Evolutionary conservation across 129 eudicot species (phyloP), one percentile per base, ranked within the genome.

Genomic region (Arctium minus): DNA sequence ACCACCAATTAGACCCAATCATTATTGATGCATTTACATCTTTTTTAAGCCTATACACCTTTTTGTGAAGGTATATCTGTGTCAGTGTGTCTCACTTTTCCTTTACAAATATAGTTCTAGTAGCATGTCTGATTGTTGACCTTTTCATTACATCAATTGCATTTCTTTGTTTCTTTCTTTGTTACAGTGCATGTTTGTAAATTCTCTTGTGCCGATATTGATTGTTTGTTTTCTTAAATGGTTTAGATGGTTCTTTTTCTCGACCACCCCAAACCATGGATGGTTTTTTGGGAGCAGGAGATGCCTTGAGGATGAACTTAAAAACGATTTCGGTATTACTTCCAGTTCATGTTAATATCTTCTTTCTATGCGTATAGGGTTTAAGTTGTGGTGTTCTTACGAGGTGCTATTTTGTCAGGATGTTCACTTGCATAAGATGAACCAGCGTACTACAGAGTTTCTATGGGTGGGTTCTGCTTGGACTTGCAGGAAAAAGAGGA

Each of bases 381-480:
- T 39, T 44, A 40, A 6, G 30, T 62, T 73, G 9, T 3, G 11
- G 30, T 11, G 12, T 40, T 79, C 73, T 78, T 74, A 79, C 37
- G 11, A 72, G 18, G 48, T 46, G 1, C 4, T 62, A 2, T 27
- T 48, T 6, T 76, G 17, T 53, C 72, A 88, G 94, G 91, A 78
- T 84, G 60, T 68, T 68, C 78, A 71, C 65, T 65, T 32, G 40
- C 74, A 22, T 35, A 86, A 88, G 78, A 53, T 53, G 18, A 82
- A 80, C 64, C 76, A 30, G 40, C 60, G 36, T 31, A 67, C 69
- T 46, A 62, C 85, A 30, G 93, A 90, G 35, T 88, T 88, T 70
- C 12, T 32, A 44, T 95, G 97, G 99, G 60, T 91, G 10, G 97
- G 99, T 70, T 85, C 93, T 29, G 69, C 96, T 32, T 87, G 88